A percentile compares a stretch with the other conserved stretches of the same genome.
phyloP scores from a whole-genome alignment of 306 rosid species.

The Casuarina glauca region DNA sequence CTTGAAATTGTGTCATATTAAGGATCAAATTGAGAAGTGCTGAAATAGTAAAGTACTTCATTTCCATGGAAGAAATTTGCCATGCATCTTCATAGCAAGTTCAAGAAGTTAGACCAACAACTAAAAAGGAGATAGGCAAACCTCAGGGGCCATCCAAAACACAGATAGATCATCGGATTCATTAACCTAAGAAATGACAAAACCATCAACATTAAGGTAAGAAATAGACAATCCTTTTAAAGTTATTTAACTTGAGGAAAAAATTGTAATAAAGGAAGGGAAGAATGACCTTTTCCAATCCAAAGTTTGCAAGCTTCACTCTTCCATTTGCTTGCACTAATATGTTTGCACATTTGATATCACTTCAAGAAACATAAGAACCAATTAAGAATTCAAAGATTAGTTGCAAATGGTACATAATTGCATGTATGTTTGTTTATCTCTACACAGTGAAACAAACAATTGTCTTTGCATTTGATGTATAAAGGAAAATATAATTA shows the following conservation, averaged over 20 bases:
- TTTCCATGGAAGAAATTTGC: no score
- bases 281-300: constrained; percentile 87
- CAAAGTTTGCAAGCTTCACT: constrained; percentile 97
- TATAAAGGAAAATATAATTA: not conserved
- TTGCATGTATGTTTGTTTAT: not conserved
- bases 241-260: constrained; percentile 3
- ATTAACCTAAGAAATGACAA: no score
- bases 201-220: constrained; percentile 20
- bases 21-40: no score
- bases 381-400: constrained; percentile 13
- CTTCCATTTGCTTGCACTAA: constrained; percentile 89
- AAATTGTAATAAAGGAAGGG: constrained; percentile 13
- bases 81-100: no score
- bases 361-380: constrained; percentile 54
- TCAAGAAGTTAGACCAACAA: no score
- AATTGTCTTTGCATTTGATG: not conserved
- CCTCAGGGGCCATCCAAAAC: no score
- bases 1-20: no score
- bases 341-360: constrained; percentile 92
- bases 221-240: constrained; percentile 10
- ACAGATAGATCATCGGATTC: no score
- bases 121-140: no score
- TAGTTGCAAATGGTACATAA: not conserved
- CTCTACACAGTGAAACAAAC: not conserved
- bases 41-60: no score